These are phyloP conservation scores for Carallia brachiata DNA, from an alignment of 345 rosid species.

Conservation along the genomic window DNA sequence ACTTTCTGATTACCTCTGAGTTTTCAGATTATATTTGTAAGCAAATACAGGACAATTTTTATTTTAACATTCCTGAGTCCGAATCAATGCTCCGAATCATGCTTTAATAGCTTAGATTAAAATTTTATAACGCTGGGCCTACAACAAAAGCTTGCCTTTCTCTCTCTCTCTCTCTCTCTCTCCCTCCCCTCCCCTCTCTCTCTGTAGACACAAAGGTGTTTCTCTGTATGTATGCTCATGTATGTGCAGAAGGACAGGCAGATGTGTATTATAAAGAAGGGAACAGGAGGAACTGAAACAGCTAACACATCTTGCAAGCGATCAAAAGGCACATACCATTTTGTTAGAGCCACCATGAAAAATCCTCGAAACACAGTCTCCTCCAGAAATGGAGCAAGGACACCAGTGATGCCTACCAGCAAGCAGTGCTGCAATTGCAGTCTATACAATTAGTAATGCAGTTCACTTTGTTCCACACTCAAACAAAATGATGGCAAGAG, in stretches of 20 bases:
- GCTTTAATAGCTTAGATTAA: neutral
- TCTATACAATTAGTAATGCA: slow-evolving; percentile 2
- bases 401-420: slow-evolving; percentile 82
- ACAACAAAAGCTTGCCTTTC: no score
- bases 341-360: slow-evolving; percentile 87
- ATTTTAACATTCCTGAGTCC: no score
- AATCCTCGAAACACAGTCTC: slow-evolving; percentile 96
- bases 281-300: no score
- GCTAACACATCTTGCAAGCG: neutral
- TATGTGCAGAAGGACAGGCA: neutral
- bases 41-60: no score
- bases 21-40: no score
- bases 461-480: slow-evolving; percentile 1
- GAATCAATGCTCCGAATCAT: neutral
- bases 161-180: no score
- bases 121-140: neutral
- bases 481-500: neutral
- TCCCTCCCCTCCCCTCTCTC: neutral
- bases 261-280: no score
- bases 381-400: slow-evolving; percentile 92
- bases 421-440: slow-evolving; percentile 62
- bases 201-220: no score
- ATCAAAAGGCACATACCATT: slow-evolving; percentile 52
- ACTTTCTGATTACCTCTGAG: no score
- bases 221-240: no score